Base-by-base conservation (phyloP, 2,329 filamentous ascomycete species). In the Pezicula carpinea region DNA sequence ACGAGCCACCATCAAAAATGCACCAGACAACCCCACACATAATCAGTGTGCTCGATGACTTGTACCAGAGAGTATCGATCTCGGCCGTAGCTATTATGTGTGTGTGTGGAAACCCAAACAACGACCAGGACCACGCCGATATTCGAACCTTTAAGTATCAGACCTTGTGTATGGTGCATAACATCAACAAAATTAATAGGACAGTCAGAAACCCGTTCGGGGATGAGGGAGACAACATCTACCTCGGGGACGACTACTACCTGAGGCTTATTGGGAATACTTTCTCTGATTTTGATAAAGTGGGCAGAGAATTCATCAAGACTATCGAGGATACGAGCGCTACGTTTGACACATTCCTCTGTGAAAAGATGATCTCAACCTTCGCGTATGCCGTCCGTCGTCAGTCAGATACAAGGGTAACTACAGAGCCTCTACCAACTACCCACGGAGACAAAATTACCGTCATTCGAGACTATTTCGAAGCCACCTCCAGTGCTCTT, bases 391-490 rank as follows among this genome's bases (percentile, higher is more conserved):
- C 22, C 22, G 18, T 26, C 5, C 38, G 38, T 15, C 38, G 22
- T 8, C 19, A 22, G 7, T n/a, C 38, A 14, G 38, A 15, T 15
- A 19, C 36, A 6, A 29, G n/a, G 7, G 26, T 40, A 5, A 23
- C n/a, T 10, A 11, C 38, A 10, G 38, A 40, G 5, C 38, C 38
- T n/a, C 38, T 40, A 13, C 38, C 38, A 15, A 15, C 18, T n/a
- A 19, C n/a, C 5, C 38, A 19, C n/a, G 14, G 19, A n/a, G 38
- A 15, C 5, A 11, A 40, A 26, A 21, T 40, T 14, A 19, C 38
- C 14, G 22, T 40, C 19, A 40, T 40, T 40, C 38, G 38, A n/a
- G 19, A 21, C 10, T 40, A 40, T 22, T 40, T 40, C 22, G 38
- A 40, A 5, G 11, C 21, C n/a, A 26, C 22, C 4, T 22, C 38